A percentile compares a stretch with the other conserved stretches of the same genome.
phyloP scores from a whole-genome alignment of 495 filamentous ascomycete species.

The Neurospora pannonica region DNA sequence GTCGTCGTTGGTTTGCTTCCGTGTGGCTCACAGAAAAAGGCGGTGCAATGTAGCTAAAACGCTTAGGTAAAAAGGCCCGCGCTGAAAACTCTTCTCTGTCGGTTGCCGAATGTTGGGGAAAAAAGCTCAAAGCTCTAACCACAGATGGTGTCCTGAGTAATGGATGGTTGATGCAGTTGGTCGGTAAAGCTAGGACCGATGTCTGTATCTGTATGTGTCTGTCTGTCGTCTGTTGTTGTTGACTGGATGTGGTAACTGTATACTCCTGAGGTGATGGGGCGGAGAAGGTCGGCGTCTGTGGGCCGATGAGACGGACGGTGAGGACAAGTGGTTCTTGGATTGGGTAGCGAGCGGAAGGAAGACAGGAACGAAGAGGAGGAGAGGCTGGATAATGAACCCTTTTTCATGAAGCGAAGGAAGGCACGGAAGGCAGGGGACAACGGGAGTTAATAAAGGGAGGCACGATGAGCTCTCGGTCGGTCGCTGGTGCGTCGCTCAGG shows the following conservation, averaged over 20 bases:
- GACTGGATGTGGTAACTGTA: not conserved
- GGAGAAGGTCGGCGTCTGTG: not conserved
- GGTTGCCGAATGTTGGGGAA: not conserved
- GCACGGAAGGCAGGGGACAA: slow-evolving; percentile 4
- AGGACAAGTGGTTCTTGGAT: not conserved
- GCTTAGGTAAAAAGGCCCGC: not conserved
- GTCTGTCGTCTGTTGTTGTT: not conserved
- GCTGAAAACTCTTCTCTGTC: not conserved
- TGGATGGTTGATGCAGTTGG: not conserved
- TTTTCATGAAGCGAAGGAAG: not conserved
- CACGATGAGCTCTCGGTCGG: slow-evolving; percentile 5
- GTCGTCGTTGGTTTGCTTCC: not conserved
- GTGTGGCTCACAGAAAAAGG: not conserved
- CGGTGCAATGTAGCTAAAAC: not conserved
- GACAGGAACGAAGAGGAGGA: not conserved
- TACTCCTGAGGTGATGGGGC: not conserved
- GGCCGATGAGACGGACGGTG: not conserved
- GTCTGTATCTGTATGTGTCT: not conserved
- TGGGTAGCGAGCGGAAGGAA: not conserved
- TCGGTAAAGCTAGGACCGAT: not conserved
- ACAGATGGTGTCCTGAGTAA: not conserved
- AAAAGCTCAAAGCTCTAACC: not conserved
- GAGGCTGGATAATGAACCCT: not conserved
- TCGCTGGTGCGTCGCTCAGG: not conserved
- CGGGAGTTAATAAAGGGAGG: slow-evolving; percentile 8